Conservation (phyloP, 2,329 filamentous ascomycete genomes). For the Monosporascus sp. region DNA sequence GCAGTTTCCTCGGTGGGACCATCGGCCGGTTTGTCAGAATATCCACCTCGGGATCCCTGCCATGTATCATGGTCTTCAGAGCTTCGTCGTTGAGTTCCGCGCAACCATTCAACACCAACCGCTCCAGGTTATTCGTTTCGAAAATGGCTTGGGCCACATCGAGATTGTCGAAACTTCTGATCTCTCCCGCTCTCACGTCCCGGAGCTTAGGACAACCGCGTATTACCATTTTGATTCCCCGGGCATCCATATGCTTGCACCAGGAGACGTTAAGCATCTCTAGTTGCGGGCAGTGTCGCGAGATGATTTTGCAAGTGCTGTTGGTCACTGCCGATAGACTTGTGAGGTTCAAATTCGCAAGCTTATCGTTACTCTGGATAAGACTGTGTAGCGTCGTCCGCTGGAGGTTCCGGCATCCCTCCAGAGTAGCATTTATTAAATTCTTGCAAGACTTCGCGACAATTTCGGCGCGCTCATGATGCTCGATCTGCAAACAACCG, state of each 20-base stretch:
- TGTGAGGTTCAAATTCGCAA: slow-evolving; percentile 82
- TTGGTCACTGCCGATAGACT: slow-evolving; percentile 78
- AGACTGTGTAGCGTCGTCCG: slow-evolving; percentile 73
- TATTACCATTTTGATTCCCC: slow-evolving; percentile 68
- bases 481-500: slow-evolving; percentile 83
- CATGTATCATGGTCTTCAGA: slow-evolving; percentile 69
- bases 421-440: slow-evolving; percentile 78
- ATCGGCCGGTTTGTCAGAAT: slow-evolving; percentile 70
- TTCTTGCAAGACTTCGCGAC: slow-evolving; percentile 83
- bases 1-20: slow-evolving; percentile 71
- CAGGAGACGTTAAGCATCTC: slow-evolving; percentile 86
- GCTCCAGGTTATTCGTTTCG: slow-evolving; percentile 72
- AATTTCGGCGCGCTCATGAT: slow-evolving; percentile 70
- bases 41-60: slow-evolving; percentile 71
- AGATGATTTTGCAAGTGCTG: slow-evolving; percentile 79
- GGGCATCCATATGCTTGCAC: slow-evolving; percentile 80
- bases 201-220: slow-evolving; percentile 66
- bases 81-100: slow-evolving; percentile 70
- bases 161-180: slow-evolving; percentile 70
- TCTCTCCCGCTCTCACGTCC: slow-evolving; percentile 77
- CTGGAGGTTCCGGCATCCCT: slow-evolving; percentile 83
- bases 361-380: slow-evolving; percentile 64
- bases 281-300: slow-evolving; percentile 73
- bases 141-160: slow-evolving; percentile 72
- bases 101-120: slow-evolving; percentile 77